phyloP scores from a whole-genome alignment of 208 protist species.

The Crithidia acanthocephali region DNA sequence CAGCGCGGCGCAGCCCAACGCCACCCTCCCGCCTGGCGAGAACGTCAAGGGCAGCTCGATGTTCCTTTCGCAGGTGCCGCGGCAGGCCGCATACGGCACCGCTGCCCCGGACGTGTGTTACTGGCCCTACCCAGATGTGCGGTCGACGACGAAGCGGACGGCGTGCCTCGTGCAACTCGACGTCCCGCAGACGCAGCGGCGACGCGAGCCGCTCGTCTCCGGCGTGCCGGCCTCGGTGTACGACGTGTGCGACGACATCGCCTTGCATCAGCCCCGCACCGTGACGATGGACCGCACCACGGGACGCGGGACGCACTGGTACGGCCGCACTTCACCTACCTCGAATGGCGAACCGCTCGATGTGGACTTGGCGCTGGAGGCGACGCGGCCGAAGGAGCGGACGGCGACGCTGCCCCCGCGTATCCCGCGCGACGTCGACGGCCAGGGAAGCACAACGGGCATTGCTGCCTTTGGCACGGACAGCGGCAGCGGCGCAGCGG shows the following conservation, averaged over 20 bases:
- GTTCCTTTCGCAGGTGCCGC: conserved; percentile 63
- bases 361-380: conserved; percentile 53
- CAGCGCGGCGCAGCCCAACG: background rate
- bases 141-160: conserved; percentile 59
- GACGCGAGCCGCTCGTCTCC: conserved; percentile 47
- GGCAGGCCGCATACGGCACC: conserved; percentile 35
- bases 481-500: background rate
- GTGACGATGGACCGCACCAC: conserved; percentile 65
- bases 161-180: conserved; percentile 51
- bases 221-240: conserved; percentile 64
- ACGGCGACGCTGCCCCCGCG: conserved; percentile 42
- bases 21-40: conserved; percentile 21
- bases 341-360: conserved; percentile 41
- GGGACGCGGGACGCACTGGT: conserved; percentile 64
- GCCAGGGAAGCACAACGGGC: background rate
- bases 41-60: conserved; percentile 70
- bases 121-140: conserved; percentile 78
- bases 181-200: conserved; percentile 39
- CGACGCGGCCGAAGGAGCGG: conserved; percentile 47
- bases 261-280: conserved; percentile 38
- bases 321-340: conserved; percentile 29
- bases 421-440: conserved; percentile 2
- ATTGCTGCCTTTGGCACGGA: no score
- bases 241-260: conserved; percentile 64
- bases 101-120: conserved; percentile 71